Base-by-base conservation (phyloP, 2,329 filamentous ascomycete genomes). In the Curvularia hawaiiensis region DNA sequence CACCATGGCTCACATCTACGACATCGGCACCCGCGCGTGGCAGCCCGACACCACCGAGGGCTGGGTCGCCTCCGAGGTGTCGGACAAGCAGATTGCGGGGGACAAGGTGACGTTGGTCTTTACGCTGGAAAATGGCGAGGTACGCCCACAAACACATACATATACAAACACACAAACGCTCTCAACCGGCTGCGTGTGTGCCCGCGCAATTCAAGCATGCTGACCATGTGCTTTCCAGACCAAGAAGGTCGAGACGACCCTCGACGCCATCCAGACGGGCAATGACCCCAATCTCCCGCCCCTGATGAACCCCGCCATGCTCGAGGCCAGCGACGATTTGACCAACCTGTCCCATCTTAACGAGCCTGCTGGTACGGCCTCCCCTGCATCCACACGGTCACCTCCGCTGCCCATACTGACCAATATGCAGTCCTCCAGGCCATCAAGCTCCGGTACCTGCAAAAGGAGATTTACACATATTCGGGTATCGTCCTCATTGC, bases 381-480 rank as follows among this genome's bases (percentile, higher is more conserved):
- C 2, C 44, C n/a, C 44, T 22, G 3, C 28, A 54, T 33, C 10
- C 35, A 22, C 3, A 20, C 22, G 50, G 57, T 18, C 22, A 22
- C 11, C 12, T 14, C 38, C 16, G n/a, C 54, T 70, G 60, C 35
- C 38, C 54, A 60, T 62, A 52, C 71, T 75, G 64, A 74, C 67
- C 35, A 44, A 51, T 49, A 58, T 74, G 69, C 77, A 96, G 96
- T 99, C 60, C 82, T 99, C 64, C 95, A 99, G 84, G 95, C 95
- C 54, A 99, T 99, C 78, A 92, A 93, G 76, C 85, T 99, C 75
- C 91, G 95, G 77, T 99, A 99, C 81, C 85, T 91, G 63, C 95
- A 99, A 78, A 98, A 98, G 80, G 95, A 99, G 78, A 99, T 99
- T 72, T 99, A 99, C 83, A 99, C 95, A 73, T 99, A 99, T 82